Conservation (phyloP, 1,284 basidiomycete genomes). For the Tylopilus orsonianus region DNA sequence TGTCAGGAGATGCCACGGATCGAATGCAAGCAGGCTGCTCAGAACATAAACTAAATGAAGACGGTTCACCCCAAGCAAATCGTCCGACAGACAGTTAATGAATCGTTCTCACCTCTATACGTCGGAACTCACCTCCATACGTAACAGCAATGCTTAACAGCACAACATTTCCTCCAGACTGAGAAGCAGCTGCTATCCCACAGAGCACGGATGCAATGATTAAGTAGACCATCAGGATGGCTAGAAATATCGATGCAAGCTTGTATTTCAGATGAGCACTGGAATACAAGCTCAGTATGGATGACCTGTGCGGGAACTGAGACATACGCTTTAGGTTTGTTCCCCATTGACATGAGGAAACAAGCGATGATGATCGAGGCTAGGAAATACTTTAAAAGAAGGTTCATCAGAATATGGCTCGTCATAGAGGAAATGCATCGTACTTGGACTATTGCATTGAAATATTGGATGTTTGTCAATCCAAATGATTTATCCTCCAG, state of each 20-base stretch:
- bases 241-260: slow-evolving; percentile 74
- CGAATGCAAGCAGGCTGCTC: slow-evolving; percentile 84
- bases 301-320: neutral
- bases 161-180: slow-evolving; percentile 68
- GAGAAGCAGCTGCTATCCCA: slow-evolving; percentile 64
- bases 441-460: slow-evolving; percentile 81
- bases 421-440: neutral
- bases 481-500: slow-evolving; percentile 77
- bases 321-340: slow-evolving; percentile 83
- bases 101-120: neutral
- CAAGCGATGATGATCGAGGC: slow-evolving; percentile 82
- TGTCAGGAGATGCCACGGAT: slow-evolving; percentile 93
- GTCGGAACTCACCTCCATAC: slow-evolving; percentile 64
- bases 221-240: slow-evolving; percentile 81
- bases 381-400: slow-evolving; percentile 70
- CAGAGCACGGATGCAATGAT: slow-evolving; percentile 76
- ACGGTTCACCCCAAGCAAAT: slow-evolving; percentile 1
- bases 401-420: slow-evolving; percentile 7
- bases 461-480: slow-evolving; percentile 67
- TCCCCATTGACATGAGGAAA: slow-evolving; percentile 97
- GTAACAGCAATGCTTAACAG: slow-evolving; percentile 84
- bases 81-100: slow-evolving; percentile 2
- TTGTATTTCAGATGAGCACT: slow-evolving; percentile 88
- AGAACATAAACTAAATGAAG: slow-evolving; percentile 60
- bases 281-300: slow-evolving; percentile 1